Base-by-base conservation (phyloP, 1,284 basidiomycete species). In the Leccinum glutinopallens region DNA sequence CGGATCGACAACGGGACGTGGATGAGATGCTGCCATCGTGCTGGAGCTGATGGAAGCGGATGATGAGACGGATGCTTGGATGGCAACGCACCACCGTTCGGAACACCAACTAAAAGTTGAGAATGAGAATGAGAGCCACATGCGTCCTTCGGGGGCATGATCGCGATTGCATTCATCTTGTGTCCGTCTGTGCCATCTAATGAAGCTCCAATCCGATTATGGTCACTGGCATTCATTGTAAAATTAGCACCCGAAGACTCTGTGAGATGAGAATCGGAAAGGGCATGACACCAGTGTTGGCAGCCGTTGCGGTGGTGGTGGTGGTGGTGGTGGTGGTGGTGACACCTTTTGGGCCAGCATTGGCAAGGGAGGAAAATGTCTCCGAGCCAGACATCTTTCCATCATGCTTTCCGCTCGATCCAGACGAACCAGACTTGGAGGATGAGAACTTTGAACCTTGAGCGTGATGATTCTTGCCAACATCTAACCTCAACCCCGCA, bases 181-280 rank as follows among this genome's bases (percentile, higher is more conserved):
- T 53, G 5, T 5, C 43, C 64, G n/a, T 65, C 66, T 9, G 22
- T 32, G 49, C 37, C 32, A 32, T 32, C 32, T 32, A n/a, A n/a
- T n/a, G n/a, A 32, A 32, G 7, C 29, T 0, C 29, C 7, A 43
- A 15, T 43, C 8, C 41, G 7, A 43, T 43, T 43, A 10, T 10
- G n/a, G n/a, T 43, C n/a, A n/a, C n/a, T n/a, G n/a, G n/a, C n/a
- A 43, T 43, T 9, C 7, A 15, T 43, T 7, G 41, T n/a, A 43
- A 9, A n/a, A n/a, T 3, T 10, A 43, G 7, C 41, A 13, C 32
- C 17, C 22, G 29, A 12, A 6, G 41, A n/a, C 4, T 49, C 17
- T 59, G 65, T 25, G 70, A 58, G 32, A 60, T 64, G n/a, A 72
- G 65, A 12, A 75, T 72, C 15, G 70, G 73, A n/a, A 72, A 75